These are phyloP conservation scores for Spergularia bocconei DNA, from an alignment of 148 eudicot species.

Conservation along the genomic window DNA sequence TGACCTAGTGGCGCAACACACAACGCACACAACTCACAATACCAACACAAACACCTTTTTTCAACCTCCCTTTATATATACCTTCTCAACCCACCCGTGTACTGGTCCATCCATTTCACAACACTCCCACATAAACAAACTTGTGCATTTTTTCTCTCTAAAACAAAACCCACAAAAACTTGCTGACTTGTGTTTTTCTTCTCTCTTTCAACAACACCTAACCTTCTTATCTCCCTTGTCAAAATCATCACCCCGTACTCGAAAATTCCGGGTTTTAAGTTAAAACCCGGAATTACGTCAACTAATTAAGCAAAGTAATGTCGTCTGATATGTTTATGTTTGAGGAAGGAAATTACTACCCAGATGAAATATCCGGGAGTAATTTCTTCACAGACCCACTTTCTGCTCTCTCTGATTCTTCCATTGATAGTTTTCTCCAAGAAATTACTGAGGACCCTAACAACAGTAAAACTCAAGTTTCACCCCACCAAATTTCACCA, in stretches of 20 bases:
- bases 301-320: slow-evolving; percentile 32
- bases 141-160: neutral
- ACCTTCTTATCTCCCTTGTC: too few relatives aligned
- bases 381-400: slow-evolving; percentile 50
- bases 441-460: slow-evolving; percentile 34
- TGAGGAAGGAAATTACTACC: slow-evolving; percentile 38
- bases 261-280: neutral
- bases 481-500: slow-evolving; percentile 26
- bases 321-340: slow-evolving; percentile 64
- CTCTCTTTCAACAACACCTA: slow-evolving; percentile 2
- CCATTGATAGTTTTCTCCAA: slow-evolving; percentile 47
- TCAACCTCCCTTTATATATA: neutral
- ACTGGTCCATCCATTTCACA: neutral
- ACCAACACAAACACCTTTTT: neutral
- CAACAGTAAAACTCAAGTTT: neutral
- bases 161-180: neutral
- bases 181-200: slow-evolving; percentile 14
- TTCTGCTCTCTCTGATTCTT: slow-evolving; percentile 46
- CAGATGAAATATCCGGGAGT: slow-evolving; percentile 26
- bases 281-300: neutral
- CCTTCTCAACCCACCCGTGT: too few relatives aligned
- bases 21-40: neutral
- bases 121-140: neutral
- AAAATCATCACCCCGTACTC: neutral
- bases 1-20: neutral